Percentiles rank a stretch among this genome's conserved stretches.
Evolutionary conservation across 2,329 filamentous ascomycete species (phyloP).

Genomic region (Arachnomyces sp.): DNA sequence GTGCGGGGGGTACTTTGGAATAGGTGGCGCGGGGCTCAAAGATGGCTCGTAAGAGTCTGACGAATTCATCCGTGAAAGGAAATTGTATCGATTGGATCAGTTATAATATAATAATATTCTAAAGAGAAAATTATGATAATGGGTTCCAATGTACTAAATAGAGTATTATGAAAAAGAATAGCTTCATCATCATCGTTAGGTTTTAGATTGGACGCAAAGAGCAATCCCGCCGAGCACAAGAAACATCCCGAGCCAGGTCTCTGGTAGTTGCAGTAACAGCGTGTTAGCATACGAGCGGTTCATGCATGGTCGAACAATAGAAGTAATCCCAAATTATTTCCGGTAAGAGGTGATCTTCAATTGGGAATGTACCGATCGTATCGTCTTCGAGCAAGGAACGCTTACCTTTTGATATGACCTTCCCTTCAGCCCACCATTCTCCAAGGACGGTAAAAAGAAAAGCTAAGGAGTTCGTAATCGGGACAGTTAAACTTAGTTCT

Average conservation of each 20-base stretch:
- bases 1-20: not conserved
- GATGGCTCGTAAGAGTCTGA: too few relatives aligned
- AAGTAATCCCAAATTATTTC: conserved; percentile 4
- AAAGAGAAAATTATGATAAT: too few relatives aligned
- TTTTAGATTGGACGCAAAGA: conserved; percentile 61
- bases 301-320: conserved; percentile 8
- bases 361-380: not conserved
- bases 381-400: conserved; percentile 8
- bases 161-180: not conserved
- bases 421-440: conserved; percentile 90
- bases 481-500: conserved; percentile 90
- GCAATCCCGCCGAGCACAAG: conserved; percentile 73
- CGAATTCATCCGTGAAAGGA: too few relatives aligned
- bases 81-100: too few relatives aligned
- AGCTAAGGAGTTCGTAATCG: conserved; percentile 86
- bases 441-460: conserved; percentile 94
- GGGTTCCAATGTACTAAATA: too few relatives aligned
- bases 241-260: conserved; percentile 75
- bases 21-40: not conserved
- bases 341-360: not conserved
- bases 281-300: not conserved
- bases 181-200: conserved; percentile 12
- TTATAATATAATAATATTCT: too few relatives aligned
- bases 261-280: conserved; percentile 37
- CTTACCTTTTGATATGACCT: conserved; percentile 74